These are phyloP conservation scores for Setaria italica DNA, from an alignment of 202 grass and related monocot species.

Conservation along the genomic window DNA sequence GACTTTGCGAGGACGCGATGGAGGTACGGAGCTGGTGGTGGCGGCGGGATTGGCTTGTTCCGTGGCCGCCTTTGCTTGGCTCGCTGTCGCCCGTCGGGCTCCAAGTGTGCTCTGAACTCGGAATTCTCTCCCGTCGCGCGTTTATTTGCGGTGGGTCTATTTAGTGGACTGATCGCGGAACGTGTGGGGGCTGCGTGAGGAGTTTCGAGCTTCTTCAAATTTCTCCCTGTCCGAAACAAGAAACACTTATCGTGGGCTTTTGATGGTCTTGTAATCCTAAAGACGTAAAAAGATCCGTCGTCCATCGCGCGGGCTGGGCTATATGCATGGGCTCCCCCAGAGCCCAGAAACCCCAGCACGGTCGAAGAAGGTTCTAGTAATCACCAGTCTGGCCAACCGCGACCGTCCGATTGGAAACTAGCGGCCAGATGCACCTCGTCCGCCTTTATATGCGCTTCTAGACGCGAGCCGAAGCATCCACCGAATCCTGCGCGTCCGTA, in stretches of 20 bases:
- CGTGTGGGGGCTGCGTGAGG: neutral
- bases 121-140: neutral
- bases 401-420: neutral
- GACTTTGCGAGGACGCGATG: neutral
- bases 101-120: neutral
- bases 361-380: conserved; percentile 56
- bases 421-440: neutral
- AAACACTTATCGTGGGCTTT: too few species aligned
- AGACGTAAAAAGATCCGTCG: too few species aligned
- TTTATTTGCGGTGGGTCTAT: neutral
- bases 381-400: neutral
- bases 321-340: neutral
- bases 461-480: conserved; percentile 30
- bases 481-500: neutral
- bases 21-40: neutral
- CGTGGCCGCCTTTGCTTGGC: conserved; percentile 25
- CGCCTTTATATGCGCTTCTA: conserved; percentile 43
- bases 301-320: too few species aligned
- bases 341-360: neutral
- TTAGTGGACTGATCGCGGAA: neutral
- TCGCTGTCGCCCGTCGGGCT: neutral
- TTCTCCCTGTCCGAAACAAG: too few species aligned
- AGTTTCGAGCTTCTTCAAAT: too few species aligned
- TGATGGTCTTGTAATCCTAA: too few species aligned
- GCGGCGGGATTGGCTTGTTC: neutral